These are phyloP conservation scores for Linnemannia exigua DNA, from an alignment of 192 early-diverging fungal genomes.

Conservation along the genomic window DNA sequence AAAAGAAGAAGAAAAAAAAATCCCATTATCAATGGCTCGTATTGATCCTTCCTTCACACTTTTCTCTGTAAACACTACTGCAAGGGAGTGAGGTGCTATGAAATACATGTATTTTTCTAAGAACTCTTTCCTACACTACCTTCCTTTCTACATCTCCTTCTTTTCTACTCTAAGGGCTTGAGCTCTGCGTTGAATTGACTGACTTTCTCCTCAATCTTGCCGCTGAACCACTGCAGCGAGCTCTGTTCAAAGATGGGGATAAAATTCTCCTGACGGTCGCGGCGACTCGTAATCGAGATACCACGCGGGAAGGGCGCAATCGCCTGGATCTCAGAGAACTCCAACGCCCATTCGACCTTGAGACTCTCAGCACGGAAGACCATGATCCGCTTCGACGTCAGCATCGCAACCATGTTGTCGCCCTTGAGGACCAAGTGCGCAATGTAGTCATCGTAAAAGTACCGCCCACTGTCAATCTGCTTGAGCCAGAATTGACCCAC, in stretches of 20 bases:
- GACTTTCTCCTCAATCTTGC: conserved; percentile 78
- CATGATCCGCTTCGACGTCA: conserved; percentile 85
- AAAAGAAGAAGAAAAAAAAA: conserved; percentile 4
- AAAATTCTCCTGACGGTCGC: conserved; percentile 74
- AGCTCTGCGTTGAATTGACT: conserved; percentile 62
- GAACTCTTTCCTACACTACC: not conserved
- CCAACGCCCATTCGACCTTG: conserved; percentile 88
- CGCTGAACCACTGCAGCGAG: conserved; percentile 77
- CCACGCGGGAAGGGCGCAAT: conserved; percentile 80
- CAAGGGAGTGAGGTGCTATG: too few species aligned
- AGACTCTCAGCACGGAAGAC: conserved; percentile 78
- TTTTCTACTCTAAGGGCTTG: conserved; percentile 47
- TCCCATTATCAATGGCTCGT: not conserved
- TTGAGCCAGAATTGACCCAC: conserved; percentile 91
- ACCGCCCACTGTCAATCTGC: conserved; percentile 81
- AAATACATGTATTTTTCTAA: not conserved
- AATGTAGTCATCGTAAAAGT: conserved; percentile 87
- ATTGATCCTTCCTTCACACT: too few species aligned
- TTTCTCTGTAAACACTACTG: not conserved
- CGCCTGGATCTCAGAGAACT: conserved; percentile 78
- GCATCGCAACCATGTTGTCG: conserved; percentile 88
- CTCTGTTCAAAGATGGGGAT: conserved; percentile 78
- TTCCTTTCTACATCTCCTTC: not conserved
- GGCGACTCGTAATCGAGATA: conserved; percentile 77
- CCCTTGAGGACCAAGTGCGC: conserved; percentile 87